A percentile compares a stretch with the other conserved stretches of the same genome.
Evolutionary conservation across 768 basidiomycete genomes (phyloP).

Genomic region (Inosperma sp.): DNA sequence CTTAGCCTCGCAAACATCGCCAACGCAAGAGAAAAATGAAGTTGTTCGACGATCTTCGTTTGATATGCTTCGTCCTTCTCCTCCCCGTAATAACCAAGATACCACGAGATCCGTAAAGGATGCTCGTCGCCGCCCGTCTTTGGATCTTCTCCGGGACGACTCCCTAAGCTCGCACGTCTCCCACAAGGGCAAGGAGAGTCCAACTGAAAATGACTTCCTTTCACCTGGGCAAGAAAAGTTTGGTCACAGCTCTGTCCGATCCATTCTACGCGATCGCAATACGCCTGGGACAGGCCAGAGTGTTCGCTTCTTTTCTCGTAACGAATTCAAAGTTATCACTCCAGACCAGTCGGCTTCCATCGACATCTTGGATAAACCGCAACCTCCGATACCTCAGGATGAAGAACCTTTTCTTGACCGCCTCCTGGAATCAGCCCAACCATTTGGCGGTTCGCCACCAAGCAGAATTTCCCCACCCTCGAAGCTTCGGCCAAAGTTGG

Average conservation of each 20-base stretch:
- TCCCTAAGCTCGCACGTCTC: constrained; percentile 17
- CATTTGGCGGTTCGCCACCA: constrained; percentile 26
- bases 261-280: constrained; percentile 65
- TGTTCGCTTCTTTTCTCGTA: constrained; percentile 72
- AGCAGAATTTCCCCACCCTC: constrained; percentile 29
- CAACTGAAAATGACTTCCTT: constrained; percentile 25
- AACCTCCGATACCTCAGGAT: constrained; percentile 27
- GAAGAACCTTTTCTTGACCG: constrained; percentile 30
- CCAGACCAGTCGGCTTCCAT: constrained; percentile 54
- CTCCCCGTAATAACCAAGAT: constrained; percentile 16
- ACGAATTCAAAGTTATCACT: constrained; percentile 60
- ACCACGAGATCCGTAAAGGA: constrained; percentile 24
- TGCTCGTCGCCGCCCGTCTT: constrained; percentile 32
- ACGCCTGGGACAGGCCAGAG: constrained; percentile 76
- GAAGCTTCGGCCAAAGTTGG: constrained; percentile 41
- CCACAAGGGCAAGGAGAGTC: constrained; percentile 15
- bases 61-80: constrained; percentile 29
- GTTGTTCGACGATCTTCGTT: constrained; percentile 30
- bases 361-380: constrained; percentile 32
- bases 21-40: constrained; percentile 11
- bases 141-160: constrained; percentile 36
- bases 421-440: constrained; percentile 25
- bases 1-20: constrained; percentile 28
- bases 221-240: constrained; percentile 31
- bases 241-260: constrained; percentile 52